Evolutionary conservation across 371 early-diverging fungal genomes (phyloP), one percentile per base, ranked within the genome.

Genomic region (Mortierella sp.): DNA sequence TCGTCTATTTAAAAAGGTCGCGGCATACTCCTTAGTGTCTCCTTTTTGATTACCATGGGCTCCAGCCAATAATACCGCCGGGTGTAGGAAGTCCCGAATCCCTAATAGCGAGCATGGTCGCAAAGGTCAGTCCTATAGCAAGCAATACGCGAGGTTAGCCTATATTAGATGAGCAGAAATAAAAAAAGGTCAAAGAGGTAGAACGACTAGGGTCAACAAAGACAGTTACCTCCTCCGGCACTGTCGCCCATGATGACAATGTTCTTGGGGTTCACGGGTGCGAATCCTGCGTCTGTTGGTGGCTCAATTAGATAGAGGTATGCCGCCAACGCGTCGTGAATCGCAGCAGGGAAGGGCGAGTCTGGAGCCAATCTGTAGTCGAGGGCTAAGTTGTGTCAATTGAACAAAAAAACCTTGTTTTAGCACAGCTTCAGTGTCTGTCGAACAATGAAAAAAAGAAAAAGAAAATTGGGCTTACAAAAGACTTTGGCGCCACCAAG

Each of bases 351-450:
- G 79, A 95, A 97, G 13, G 94, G 92, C 47, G 90, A 85, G 26
- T 95, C 92, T 0, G 97, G 97, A 0, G 96, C 94, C 44, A 95
- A 79, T 34, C 96, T 87, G 83, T 97, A 96, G 76, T 95, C 90
- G 58, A 95, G 85, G 0, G 92, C 85, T 76, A 87, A 6, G n/a
- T 48, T n/a, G 48, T 7, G 8, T 19, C 34, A 34, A 29, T 14
- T n/a, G n/a, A 10, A 24, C 61, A 5, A 24, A 31, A 13, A 24
- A 13, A 24, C 29, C 29, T 64, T 47, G 11, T 47, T 69, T 39
- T 26, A 69, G 39, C 26, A 63, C 4, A 40, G 39, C 11, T 43
- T 34, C 7, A 63, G 11, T 16, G 14, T 39, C 29, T 19, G 24
- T 19, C 8, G 43, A 0, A n/a, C 4, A 22, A 37, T 10, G 39